Conservation (phyloP, 352 stramenopile genomes). For the Sclerospora graminicola region DNA sequence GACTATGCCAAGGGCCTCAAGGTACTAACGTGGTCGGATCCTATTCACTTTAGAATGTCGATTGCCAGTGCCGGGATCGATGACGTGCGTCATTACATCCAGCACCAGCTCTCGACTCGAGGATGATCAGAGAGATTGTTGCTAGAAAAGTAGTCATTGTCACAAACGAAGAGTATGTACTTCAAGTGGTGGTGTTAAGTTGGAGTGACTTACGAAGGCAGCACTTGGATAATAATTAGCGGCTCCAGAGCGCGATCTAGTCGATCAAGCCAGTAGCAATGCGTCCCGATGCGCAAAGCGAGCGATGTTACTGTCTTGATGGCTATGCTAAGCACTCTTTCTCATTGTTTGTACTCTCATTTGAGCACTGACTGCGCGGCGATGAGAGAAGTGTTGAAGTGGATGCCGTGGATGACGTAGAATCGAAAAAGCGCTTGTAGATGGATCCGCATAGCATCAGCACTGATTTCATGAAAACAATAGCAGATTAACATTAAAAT, state of each 20-base stretch:
- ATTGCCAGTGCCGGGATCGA: conserved; percentile 56
- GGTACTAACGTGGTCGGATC: conserved; percentile 75
- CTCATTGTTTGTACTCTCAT: conserved; percentile 33
- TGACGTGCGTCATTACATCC: conserved; percentile 59
- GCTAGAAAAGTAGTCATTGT: background rate
- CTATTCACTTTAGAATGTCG: conserved; percentile 71
- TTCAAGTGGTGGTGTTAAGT: conserved; percentile 1
- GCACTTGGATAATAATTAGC: conserved; percentile 28
- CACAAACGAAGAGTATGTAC: conserved; percentile 1
- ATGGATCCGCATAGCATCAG: conserved; percentile 38
- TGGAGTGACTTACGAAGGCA: conserved; percentile 24
- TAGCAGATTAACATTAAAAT: conserved; percentile 3
- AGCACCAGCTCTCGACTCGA: conserved; percentile 38
- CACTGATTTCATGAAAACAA: conserved; percentile 17
- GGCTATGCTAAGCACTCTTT: conserved; percentile 45
- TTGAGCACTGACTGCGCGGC: conserved; percentile 36
- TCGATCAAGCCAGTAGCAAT: conserved; percentile 8
- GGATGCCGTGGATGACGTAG: background rate
- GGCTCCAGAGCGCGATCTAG: conserved; percentile 10
- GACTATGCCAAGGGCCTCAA: conserved; percentile 52
- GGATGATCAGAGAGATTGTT: background rate
- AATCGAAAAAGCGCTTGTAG: conserved; percentile 23
- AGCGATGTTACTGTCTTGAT: conserved; percentile 11
- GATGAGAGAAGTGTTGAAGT: conserved; percentile 35
- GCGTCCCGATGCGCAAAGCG: conserved; percentile 19